Conservation (phyloP, 331 rosid species). For the Spiraea crenata region DNA sequence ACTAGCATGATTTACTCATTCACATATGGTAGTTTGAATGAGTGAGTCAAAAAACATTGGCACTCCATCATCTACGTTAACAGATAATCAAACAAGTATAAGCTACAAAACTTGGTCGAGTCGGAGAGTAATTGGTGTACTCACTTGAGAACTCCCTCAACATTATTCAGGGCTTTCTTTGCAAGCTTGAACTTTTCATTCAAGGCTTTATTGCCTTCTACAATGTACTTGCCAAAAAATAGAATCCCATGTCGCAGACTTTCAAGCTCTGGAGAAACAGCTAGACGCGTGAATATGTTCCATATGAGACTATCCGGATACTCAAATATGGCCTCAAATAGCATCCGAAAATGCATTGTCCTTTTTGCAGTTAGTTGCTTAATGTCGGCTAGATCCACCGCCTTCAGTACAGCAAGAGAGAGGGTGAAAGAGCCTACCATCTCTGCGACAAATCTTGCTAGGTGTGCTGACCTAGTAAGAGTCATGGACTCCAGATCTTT, state of each 20-base stretch:
- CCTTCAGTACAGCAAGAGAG: constrained; percentile 69
- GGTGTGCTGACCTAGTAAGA: constrained; percentile 71
- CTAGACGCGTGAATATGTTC: constrained; percentile 77
- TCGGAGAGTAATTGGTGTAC: not conserved
- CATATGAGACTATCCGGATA: constrained; percentile 55
- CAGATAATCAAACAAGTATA: not conserved
- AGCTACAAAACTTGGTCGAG: constrained; percentile 35
- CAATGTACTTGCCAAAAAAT: constrained; percentile 59
- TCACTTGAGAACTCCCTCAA: constrained; percentile 76
- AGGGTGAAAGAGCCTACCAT: constrained; percentile 77
- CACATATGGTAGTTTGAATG: not conserved
- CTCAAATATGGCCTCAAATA: constrained; percentile 76
- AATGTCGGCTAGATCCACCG: constrained; percentile 59
- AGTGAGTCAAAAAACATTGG: too few relatives aligned
- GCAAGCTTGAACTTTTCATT: constrained; percentile 62
- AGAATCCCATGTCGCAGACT: constrained; percentile 63
- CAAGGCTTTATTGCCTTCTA: constrained; percentile 46
- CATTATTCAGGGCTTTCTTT: constrained; percentile 64
- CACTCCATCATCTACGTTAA: not conserved
- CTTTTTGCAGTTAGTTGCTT: constrained; percentile 61
- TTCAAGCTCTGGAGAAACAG: constrained; percentile 71
- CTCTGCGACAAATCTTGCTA: constrained; percentile 82
- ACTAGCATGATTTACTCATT: not conserved
- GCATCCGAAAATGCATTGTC: constrained; percentile 80
- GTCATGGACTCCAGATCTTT: constrained; percentile 79